These are phyloP conservation scores for Stentor roeselii DNA, from an alignment of 73 alveolate genomes.

Conservation along the genomic window DNA sequence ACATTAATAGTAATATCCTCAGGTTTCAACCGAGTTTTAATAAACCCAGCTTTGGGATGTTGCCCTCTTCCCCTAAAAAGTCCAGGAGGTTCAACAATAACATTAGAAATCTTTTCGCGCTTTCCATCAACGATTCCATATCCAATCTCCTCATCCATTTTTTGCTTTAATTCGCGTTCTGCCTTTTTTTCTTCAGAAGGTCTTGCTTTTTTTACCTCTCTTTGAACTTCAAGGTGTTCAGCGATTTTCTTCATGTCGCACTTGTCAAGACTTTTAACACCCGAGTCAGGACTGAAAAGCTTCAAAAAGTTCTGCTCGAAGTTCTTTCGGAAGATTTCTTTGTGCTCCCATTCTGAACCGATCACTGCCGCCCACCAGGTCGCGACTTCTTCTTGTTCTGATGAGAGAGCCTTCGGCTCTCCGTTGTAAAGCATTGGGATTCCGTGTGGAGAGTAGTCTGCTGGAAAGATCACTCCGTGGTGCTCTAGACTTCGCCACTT, in stretches of 20 bases:
- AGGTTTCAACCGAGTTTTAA: constrained; percentile 86
- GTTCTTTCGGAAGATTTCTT: constrained; percentile 75
- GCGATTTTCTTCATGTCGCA: constrained; percentile 86
- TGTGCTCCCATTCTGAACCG: constrained; percentile 80
- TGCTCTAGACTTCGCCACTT: constrained; percentile 94
- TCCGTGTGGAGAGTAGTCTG: constrained; percentile 85
- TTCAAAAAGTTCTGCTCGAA: constrained; percentile 73
- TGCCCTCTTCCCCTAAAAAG: constrained; percentile 99
- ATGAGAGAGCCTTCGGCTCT: constrained; percentile 56
- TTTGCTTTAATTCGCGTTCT: constrained; percentile 77
- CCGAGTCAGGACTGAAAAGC: constrained; percentile 59
- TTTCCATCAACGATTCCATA: constrained; percentile 95
- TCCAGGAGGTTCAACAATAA: constrained; percentile 97
- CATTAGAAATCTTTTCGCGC: constrained; percentile 83
- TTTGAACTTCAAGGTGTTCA: constrained; percentile 65
- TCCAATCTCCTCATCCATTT: constrained; percentile 71
- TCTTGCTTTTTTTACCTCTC: constrained; percentile 65
- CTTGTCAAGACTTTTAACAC: constrained; percentile 65
- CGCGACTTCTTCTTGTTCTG: constrained; percentile 94
- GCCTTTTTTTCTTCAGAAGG: constrained; percentile 79
- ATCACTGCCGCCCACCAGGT: constrained; percentile 90
- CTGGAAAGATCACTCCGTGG: constrained; percentile 93
- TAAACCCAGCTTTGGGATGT: constrained; percentile 96
- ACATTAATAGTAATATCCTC: constrained; percentile 89
- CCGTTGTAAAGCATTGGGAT: constrained; percentile 83